Evolutionary conservation across 163 green algal genomes (phyloP).

Genomic region (Chlamydomonas reinhardtii): DNA sequence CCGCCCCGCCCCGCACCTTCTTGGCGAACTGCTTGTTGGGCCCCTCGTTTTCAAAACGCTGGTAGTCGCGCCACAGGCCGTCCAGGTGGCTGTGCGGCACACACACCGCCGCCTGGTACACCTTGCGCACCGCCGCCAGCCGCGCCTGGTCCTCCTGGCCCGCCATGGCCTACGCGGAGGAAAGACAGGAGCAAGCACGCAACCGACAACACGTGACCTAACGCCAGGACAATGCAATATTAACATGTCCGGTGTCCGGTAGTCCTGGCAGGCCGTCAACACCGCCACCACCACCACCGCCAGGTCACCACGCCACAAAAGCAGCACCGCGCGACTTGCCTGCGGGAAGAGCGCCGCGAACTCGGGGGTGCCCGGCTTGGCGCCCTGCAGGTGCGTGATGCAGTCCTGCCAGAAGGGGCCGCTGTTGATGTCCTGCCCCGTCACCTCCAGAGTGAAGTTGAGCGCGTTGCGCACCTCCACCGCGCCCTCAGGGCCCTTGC

Average conservation of each 20-base stretch:
- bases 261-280: too few species aligned
- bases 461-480: conserved; percentile 84
- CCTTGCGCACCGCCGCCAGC: conserved; percentile 64
- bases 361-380: conserved; percentile 71
- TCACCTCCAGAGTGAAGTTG: conserved; percentile 89
- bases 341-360: conserved; percentile 74
- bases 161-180: conserved; percentile 49
- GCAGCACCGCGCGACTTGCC: neutral
- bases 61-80: conserved; percentile 87
- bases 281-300: neutral
- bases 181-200: neutral
- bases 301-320: too few species aligned
- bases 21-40: conserved; percentile 70
- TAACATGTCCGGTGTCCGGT: too few species aligned
- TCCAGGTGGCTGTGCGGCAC: conserved; percentile 85
- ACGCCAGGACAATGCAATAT: too few species aligned
- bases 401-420: conserved; percentile 89
- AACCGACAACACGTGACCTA: too few species aligned
- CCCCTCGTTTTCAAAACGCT: conserved; percentile 85
- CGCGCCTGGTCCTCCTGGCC: conserved; percentile 82
- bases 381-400: conserved; percentile 80
- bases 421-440: conserved; percentile 80
- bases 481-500: conserved; percentile 70
- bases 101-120: conserved; percentile 85
- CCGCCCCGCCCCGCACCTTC: conserved; percentile 9